These are phyloP conservation scores for Gillenia trifoliata DNA, from an alignment of 306 rosid genomes.

Conservation along the genomic window DNA sequence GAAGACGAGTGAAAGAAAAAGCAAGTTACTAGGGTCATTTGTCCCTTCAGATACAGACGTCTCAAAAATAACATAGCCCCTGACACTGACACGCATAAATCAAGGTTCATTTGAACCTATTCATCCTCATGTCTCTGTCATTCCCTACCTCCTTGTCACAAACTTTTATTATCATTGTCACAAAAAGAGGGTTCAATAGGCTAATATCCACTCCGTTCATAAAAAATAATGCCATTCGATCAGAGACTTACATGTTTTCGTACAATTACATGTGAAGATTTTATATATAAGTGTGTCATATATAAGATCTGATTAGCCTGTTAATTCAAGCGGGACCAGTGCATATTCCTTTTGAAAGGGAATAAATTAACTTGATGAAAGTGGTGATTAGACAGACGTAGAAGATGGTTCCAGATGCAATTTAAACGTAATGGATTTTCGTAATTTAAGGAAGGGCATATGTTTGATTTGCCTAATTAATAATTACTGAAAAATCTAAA, in stretches of 20 bases:
- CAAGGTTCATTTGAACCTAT: not conserved
- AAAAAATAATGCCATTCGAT: not conserved
- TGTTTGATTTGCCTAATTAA: conserved; percentile 29
- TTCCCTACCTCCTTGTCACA: no score
- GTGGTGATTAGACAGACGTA: conserved; percentile 15
- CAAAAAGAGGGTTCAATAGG: not conserved
- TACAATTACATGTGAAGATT: not conserved
- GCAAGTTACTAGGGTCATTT: not conserved
- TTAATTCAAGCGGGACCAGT: conserved; percentile 10
- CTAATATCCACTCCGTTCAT: not conserved
- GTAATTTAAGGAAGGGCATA: conserved; percentile 23
- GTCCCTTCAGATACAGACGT: no score
- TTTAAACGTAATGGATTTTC: not conserved
- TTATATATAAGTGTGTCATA: not conserved
- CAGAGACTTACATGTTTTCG: not conserved
- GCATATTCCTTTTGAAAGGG: conserved; percentile 10
- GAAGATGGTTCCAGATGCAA: conserved; percentile 20
- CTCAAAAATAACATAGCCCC: no score
- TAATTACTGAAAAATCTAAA: not conserved
- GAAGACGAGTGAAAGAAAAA: not conserved
- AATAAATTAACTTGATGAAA: not conserved
- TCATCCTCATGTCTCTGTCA: not conserved
- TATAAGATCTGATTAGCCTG: not conserved
- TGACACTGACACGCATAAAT: no score
- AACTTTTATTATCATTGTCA: not conserved